Evolutionary conservation across 148 eudicot genomes (phyloP).

Genomic region (Diospyros kaki): DNA sequence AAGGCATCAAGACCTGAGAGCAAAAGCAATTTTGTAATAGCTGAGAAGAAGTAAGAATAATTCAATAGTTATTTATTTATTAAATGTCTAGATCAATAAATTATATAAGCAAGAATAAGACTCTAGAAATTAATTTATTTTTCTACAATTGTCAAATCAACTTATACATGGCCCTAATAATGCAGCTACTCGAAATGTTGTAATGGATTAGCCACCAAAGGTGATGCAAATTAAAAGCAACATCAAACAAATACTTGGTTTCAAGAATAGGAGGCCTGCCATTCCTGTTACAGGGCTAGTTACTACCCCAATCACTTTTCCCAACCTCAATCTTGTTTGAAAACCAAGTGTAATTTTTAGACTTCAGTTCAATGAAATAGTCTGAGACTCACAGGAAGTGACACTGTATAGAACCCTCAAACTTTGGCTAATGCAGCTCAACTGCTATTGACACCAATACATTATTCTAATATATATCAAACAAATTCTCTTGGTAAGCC

Average conservation of each 20-base stretch:
- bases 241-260: not conserved
- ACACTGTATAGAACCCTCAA: too few relatives aligned
- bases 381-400: too few relatives aligned
- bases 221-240: slow-evolving; percentile 1
- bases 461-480: too few relatives aligned
- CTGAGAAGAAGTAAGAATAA: not conserved
- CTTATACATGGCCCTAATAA: not conserved
- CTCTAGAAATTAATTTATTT: not conserved
- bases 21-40: slow-evolving; percentile 6
- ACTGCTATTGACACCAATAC: too few relatives aligned
- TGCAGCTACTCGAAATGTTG: not conserved
- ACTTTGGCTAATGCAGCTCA: too few relatives aligned
- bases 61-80: not conserved
- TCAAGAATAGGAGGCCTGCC: too few relatives aligned
- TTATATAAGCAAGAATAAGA: not conserved
- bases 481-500: too few relatives aligned
- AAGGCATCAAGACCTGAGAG: slow-evolving; percentile 96
- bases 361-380: not conserved
- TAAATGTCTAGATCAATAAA: not conserved
- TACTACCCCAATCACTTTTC: not conserved
- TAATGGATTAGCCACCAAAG: not conserved
- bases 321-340: not conserved
- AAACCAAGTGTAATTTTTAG: not conserved
- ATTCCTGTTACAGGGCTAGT: too few relatives aligned
- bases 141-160: not conserved